These are phyloP conservation scores for Catenaria anguillulae DNA, from an alignment of 371 early-diverging fungal genomes.

Conservation along the genomic window DNA sequence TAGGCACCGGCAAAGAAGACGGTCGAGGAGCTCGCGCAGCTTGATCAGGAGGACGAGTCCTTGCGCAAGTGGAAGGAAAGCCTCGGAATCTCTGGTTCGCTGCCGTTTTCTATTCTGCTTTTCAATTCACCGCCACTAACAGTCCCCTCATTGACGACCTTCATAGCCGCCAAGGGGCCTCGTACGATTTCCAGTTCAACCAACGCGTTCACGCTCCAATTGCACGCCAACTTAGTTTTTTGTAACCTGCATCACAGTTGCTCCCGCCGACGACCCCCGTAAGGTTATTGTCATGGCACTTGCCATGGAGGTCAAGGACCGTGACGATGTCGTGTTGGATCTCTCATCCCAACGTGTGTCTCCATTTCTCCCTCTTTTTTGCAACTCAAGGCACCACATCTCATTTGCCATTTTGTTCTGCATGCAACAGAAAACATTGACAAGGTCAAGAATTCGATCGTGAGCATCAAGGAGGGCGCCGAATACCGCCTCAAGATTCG, in stretches of 20 bases:
- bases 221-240: too few relatives aligned
- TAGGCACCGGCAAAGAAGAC: conserved; percentile 66
- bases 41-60: conserved; percentile 87
- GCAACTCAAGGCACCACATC: conserved; percentile 1
- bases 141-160: too few relatives aligned
- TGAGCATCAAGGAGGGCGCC: conserved; percentile 89
- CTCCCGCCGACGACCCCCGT: conserved; percentile 14
- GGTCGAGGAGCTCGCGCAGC: conserved; percentile 57
- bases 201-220: too few relatives aligned
- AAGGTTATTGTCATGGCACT: conserved; percentile 47
- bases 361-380: not conserved
- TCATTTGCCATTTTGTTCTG: conserved; percentile 18
- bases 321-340: conserved; percentile 69
- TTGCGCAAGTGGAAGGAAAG: conserved; percentile 90
- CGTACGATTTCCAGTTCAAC: not conserved
- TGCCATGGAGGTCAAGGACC: conserved; percentile 66
- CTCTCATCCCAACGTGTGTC: conserved; percentile 51
- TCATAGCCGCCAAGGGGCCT: too few relatives aligned
- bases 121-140: too few relatives aligned
- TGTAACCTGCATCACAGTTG: conserved; percentile 4
- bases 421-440: conserved; percentile 35
- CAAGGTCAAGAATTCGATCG: conserved; percentile 46
- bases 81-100: conserved; percentile 56
- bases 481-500: conserved; percentile 83
- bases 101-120: not conserved